Evolutionary conservation across 108 stramenopile genomes (phyloP).

Genomic region (Cyclotella atomus): DNA sequence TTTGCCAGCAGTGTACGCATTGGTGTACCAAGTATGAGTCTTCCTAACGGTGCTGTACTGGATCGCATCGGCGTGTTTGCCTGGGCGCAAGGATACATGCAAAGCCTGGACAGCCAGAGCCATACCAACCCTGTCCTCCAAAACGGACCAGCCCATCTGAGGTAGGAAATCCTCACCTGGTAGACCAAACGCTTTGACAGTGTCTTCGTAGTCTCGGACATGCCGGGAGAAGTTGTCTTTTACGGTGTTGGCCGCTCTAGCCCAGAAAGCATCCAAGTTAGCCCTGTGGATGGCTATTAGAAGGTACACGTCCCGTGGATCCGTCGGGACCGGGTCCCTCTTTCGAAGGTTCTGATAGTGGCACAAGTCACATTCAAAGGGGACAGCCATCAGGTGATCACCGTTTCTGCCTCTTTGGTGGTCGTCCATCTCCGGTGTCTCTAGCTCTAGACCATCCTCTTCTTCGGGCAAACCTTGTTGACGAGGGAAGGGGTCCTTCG

Average conservation of each 20-base stretch:
- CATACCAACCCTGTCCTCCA: slow-evolving; percentile 15
- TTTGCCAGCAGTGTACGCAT: background rate
- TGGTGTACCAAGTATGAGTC: slow-evolving; percentile 13
- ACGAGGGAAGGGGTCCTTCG: slow-evolving; percentile 4
- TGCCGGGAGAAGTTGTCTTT: background rate
- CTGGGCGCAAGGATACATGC: background rate
- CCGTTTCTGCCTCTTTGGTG: slow-evolving; percentile 7
- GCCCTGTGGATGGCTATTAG: background rate
- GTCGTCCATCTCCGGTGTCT: background rate
- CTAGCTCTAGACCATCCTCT: background rate
- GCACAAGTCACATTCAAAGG: slow-evolving; percentile 64
- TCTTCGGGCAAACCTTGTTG: slow-evolving; percentile 19
- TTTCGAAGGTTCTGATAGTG: slow-evolving; percentile 44
- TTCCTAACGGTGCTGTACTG: slow-evolving; percentile 8
- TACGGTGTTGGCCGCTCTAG: background rate
- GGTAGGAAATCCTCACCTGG: background rate
- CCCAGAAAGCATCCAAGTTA: slow-evolving; percentile 2
- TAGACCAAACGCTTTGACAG: background rate
- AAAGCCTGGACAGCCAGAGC: background rate
- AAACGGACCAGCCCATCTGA: background rate
- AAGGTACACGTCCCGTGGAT: background rate
- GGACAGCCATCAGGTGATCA: slow-evolving; percentile 41
- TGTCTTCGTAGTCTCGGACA: background rate
- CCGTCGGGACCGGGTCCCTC: slow-evolving; percentile 6
- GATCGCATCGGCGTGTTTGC: background rate